A percentile compares a stretch with the other conserved stretches of the same genome.
These are phyloP conservation scores for Wickerhamomyces rabaulensis DNA, from an alignment of 805 yeast genomes.

Conservation along the genomic window DNA sequence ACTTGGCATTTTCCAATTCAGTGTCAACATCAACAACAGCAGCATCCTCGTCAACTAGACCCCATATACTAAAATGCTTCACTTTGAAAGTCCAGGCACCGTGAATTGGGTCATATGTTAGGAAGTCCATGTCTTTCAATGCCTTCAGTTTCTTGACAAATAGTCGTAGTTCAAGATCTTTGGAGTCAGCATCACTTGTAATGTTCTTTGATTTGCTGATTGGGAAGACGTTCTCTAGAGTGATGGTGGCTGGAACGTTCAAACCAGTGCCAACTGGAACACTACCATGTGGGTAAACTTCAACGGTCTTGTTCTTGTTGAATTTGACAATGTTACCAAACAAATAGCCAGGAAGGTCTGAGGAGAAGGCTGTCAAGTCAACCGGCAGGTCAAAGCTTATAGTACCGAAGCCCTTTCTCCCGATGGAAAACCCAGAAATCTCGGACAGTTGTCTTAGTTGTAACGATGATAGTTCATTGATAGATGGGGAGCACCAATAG, in stretches of 20 bases:
- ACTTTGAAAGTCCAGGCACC: conserved; percentile 80
- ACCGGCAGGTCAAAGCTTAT: conserved; percentile 63
- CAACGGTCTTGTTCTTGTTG: conserved; percentile 42
- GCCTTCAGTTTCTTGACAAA: conserved; percentile 47
- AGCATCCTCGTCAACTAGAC: conserved; percentile 64
- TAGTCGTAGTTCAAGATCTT: conserved; percentile 37
- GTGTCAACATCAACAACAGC: conserved; percentile 50
- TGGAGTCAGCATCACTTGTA: conserved; percentile 19
- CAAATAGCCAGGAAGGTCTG: conserved; percentile 28
- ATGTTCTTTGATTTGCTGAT: conserved; percentile 20
- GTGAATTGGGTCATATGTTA: conserved; percentile 71
- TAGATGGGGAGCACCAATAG: conserved; percentile 72
- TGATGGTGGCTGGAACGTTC: conserved; percentile 72
- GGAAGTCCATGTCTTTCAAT: conserved; percentile 67
- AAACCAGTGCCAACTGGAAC: conserved; percentile 66
- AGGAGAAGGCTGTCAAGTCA: conserved; percentile 52
- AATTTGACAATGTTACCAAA: conserved; percentile 43
- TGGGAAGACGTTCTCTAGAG: conserved; percentile 59
- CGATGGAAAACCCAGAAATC: conserved; percentile 61
- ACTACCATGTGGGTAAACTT: conserved; percentile 61
- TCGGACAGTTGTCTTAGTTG: conserved; percentile 43
- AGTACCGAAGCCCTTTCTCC: conserved; percentile 64
- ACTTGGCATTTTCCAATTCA: conserved; percentile 11
- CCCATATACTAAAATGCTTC: conserved; percentile 94
- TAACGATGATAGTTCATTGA: conserved; percentile 40